Base-by-base conservation (phyloP, 805 yeast genomes). In the Pichia membranifaciens region DNA sequence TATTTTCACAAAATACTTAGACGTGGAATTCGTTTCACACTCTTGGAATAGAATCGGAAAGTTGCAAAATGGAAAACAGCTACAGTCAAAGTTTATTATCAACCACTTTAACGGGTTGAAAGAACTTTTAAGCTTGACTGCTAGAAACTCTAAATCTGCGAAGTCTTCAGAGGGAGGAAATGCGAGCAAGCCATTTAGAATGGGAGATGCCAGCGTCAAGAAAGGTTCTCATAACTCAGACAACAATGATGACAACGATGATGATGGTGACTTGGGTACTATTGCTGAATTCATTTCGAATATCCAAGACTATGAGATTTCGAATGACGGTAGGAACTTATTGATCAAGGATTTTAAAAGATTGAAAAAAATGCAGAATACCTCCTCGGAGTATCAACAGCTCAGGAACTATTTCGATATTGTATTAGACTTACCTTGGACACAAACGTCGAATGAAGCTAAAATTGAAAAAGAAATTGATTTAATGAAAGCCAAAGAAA, bases 361-460 rank as follows among this genome's bases (percentile, higher is more conserved):
- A 23, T 67, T 82, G 47, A 70, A 69, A 46, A 70, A 73, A 41
- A 74, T 82, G 66, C 75, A 76, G n/a, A 71, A 74, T 40, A 78
- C 75, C 32, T 75, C 81, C 28, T 70, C 79, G 0, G 89, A 83
- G 49, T 79, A 75, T 57, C 86, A 83, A 58, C 83, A 81, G 1
- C 64, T 82, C 38, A 61, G 82, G 47, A 78, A 79, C 41, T 83
- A 82, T 61, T 70, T 83, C 53, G 88, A 83, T 50, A 74, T 79
- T 18, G 75, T 82, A 8, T 66, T 75, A 64, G 88, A 83, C 54
- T 67, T 83, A 41, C 88, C 88, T 1, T 82, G 82, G 82, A 35
- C 43, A 5, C 45, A 49, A 17, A 2, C 8, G 15, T 15, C 9
- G 21, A 5, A 12, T 9, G 28, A 37, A 18, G 21, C 4, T 15